Evolutionary conservation across 164 flowering plant species (phyloP).

Genomic region (Litsea cubeba): DNA sequence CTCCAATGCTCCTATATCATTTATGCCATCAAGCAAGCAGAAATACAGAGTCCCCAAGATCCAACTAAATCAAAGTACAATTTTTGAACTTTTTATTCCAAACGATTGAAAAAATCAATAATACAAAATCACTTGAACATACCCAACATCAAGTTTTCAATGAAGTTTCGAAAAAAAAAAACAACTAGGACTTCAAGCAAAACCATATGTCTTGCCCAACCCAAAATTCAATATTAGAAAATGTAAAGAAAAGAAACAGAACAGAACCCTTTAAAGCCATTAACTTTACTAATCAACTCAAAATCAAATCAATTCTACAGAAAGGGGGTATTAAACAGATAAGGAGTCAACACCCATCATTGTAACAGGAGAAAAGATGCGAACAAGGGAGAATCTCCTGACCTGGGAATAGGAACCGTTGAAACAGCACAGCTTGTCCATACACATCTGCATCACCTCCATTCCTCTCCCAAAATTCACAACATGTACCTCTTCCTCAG

Average conservation of each 20-base stretch:
- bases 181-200: neutral
- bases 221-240: neutral
- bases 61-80: neutral
- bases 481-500: constrained; percentile 31
- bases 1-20: neutral
- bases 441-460: constrained; percentile 15
- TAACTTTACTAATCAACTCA: neutral
- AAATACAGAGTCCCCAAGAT: neutral
- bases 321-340: neutral
- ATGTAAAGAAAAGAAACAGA: neutral
- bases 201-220: neutral
- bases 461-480: constrained; percentile 16
- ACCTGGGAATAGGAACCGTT: constrained; percentile 27
- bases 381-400: neutral
- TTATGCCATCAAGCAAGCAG: neutral
- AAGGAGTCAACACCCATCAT: neutral
- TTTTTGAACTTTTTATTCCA: neutral
- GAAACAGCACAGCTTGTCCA: constrained; percentile 32
- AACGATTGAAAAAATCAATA: neutral
- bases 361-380: neutral
- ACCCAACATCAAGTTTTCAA: neutral
- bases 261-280: neutral
- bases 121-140: neutral
- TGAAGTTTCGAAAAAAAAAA: neutral
- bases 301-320: neutral